Evolutionary conservation across 139 green algal species (phyloP).

Genomic region (Chloropicon primus): DNA sequence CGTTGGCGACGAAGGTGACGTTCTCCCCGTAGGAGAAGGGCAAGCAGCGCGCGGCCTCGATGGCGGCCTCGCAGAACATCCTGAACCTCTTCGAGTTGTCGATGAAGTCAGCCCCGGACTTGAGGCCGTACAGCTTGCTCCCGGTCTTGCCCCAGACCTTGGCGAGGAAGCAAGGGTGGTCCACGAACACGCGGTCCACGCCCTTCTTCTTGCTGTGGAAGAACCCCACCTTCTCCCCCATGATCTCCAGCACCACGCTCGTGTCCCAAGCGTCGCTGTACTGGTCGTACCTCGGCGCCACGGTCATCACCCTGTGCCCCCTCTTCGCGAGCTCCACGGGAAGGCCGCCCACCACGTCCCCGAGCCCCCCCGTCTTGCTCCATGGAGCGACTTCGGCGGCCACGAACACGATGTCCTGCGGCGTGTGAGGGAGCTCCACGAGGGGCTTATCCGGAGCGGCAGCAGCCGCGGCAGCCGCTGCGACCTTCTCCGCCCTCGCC

Average conservation of each 20-base stretch:
- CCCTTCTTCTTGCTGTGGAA: slow-evolving; percentile 94
- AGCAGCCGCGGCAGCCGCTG: not conserved
- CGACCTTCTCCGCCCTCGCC: too few species aligned
- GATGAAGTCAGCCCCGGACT: slow-evolving; percentile 74
- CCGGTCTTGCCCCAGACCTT: slow-evolving; percentile 94
- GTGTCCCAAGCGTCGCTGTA: slow-evolving; percentile 96
- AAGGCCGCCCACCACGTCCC: slow-evolving; percentile 82
- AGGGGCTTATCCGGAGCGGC: not conserved
- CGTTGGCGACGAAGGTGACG: slow-evolving; percentile 84
- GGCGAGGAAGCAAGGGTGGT: slow-evolving; percentile 86
- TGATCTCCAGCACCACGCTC: slow-evolving; percentile 48
- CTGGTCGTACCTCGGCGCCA: slow-evolving; percentile 90
- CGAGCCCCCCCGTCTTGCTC: slow-evolving; percentile 87
- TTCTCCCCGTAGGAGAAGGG: slow-evolving; percentile 85
- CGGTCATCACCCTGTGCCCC: slow-evolving; percentile 88
- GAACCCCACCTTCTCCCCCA: slow-evolving; percentile 81
- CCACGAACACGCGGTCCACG: slow-evolving; percentile 93
- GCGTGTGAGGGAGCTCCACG: not conserved
- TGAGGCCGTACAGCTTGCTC: slow-evolving; percentile 87
- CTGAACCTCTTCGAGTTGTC: slow-evolving; percentile 94
- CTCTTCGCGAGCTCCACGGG: slow-evolving; percentile 66
- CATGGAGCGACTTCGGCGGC: slow-evolving; percentile 88
- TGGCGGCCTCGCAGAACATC: slow-evolving; percentile 84
- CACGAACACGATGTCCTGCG: slow-evolving; percentile 79
- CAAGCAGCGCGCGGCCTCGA: slow-evolving; percentile 52